These are phyloP conservation scores for Endoconidiophora laricicola DNA, from an alignment of 2,329 filamentous ascomycete species.

Conservation along the genomic window DNA sequence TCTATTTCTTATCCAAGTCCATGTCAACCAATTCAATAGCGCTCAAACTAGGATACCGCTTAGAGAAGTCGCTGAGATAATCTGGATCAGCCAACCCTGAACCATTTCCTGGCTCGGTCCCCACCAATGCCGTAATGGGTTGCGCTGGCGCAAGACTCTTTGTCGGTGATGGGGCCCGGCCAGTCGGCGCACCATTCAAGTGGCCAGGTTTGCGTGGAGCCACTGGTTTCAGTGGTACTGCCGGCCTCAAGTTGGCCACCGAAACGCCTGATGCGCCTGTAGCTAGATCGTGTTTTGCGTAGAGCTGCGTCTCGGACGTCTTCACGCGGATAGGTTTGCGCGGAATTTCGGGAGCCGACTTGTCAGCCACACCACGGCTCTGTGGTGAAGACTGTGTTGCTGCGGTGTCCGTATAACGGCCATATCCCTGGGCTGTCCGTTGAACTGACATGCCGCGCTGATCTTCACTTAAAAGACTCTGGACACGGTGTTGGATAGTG, in stretches of 20 bases:
- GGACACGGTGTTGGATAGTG: slow-evolving; percentile 85
- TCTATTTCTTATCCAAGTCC: slow-evolving; percentile 25
- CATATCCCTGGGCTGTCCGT: slow-evolving; percentile 74
- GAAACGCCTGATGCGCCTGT: slow-evolving; percentile 4
- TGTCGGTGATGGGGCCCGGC: slow-evolving; percentile 19
- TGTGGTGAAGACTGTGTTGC: not conserved
- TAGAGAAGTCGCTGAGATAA: slow-evolving; percentile 55
- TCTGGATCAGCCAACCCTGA: slow-evolving; percentile 39
- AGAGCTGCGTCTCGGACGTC: slow-evolving; percentile 10
- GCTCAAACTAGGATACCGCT: slow-evolving; percentile 70
- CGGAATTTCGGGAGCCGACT: slow-evolving; percentile 1
- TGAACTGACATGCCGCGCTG: slow-evolving; percentile 41
- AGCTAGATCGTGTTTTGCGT: slow-evolving; percentile 15
- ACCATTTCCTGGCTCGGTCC: slow-evolving; percentile 36
- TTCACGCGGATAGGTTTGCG: slow-evolving; percentile 9
- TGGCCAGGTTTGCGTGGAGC: slow-evolving; percentile 47
- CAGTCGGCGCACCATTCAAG: slow-evolving; percentile 38
- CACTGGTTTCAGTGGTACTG: slow-evolving; percentile 24
- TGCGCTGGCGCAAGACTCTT: slow-evolving; percentile 26
- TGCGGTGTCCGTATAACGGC: slow-evolving; percentile 54
- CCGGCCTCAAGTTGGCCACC: not conserved
- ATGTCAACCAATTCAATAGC: slow-evolving; percentile 80
- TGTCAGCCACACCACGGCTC: not conserved
- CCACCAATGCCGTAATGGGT: slow-evolving; percentile 16
- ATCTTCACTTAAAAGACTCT: slow-evolving; percentile 68